Base-by-base conservation (phyloP, 2,329 filamentous ascomycete species). In the Penicillium sp. region DNA sequence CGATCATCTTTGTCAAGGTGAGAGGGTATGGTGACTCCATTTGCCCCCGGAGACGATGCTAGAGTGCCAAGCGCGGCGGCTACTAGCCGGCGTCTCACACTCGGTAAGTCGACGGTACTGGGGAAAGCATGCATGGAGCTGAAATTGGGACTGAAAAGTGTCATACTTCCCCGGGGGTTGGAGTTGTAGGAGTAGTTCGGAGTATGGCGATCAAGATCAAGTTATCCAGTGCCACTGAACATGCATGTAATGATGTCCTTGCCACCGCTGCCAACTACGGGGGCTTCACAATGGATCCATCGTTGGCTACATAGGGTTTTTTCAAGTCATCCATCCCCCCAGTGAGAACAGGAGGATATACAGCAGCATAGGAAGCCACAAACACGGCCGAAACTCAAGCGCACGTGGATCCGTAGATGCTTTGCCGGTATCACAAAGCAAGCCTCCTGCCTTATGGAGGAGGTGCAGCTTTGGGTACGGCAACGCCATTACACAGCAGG, bases 371-470 rank as follows among this genome's bases (percentile, higher is more conserved):
- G 21, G 21, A 27, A 33, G 6, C 23, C 16, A 25, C 28, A 48
- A 39, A 46, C 38, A 46, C 36, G 21, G 23, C 41, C 32, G 20
- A 36, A 39, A 21, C 21, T 35, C 31, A 25, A 41, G 37, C 33
- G 48, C 47, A 51, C 53, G 49, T 56, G 51, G 53, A 45, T 45
- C 34, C 1, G n/a, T n/a, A n/a, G n/a, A 43, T 32, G 17, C 34
- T 42, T 33, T 34, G 34, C 13, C 38, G 17, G 30, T 41, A 19
- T 25, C 30, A 46, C 31, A 33, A 25, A 20, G 17, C 33, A 39
- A 35, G 25, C 43, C 43, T 50, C 41, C 38, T 51, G 43, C 31
- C 46, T 40, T 45, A 31, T 41, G 31, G 28, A 51, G 39, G 41
- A 13, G 25, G 25, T 13, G 6, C 25, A 27, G 11, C 10, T 6